Evolutionary conservation across 176 grass and related monocot genomes (phyloP), one percentile per base, ranked within the genome.

Genomic region (Juncus inflexus): DNA sequence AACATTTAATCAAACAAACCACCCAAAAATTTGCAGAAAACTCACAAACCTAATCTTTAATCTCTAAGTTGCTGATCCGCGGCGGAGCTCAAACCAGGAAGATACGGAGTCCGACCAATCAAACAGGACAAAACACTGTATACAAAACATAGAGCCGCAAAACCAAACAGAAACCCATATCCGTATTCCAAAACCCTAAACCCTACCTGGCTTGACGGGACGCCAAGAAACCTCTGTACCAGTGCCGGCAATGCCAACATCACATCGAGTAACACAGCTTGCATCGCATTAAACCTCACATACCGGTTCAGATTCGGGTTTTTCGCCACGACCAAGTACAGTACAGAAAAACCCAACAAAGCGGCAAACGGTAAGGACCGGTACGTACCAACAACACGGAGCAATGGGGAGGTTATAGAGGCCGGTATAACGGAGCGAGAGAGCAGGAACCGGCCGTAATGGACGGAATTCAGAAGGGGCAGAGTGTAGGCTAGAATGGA

Each of bases 401-500:
- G 12, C 16, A 83, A 11, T 12, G 74, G 75, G 10, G 74, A 61
- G 37, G 55, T 15, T 60, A 70, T 61, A 9, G 81, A 58, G 12
- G 75, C 75, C 15, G 55, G 12, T 15, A 53, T 14, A 11, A 74
- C 55, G n/a, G 50, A 65, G 62, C 81, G 75, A 38, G 75, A n/a
- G 49, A 64, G 50, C 45, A 83, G 74, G 68, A 78, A 56, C 12
- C 68, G 63, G 7, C 68, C 69, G 62, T 78, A 78, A 58, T 72
- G 81, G 47, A 83, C 62, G 42, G 75, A 74, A 16, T 74, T 77
- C 40, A 78, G 9, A 38, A 78, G 66, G 12, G 81, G 81, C 45
- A 83, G 81, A 40, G 56, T 62, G 69, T 83, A 83, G 55, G 81
- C 74, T 15, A 74, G 12, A 51, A 37, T 52, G 38, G 81, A 73